Conservation (phyloP, 139 green algal species). For the Chlamydomonas eustigma region DNA sequence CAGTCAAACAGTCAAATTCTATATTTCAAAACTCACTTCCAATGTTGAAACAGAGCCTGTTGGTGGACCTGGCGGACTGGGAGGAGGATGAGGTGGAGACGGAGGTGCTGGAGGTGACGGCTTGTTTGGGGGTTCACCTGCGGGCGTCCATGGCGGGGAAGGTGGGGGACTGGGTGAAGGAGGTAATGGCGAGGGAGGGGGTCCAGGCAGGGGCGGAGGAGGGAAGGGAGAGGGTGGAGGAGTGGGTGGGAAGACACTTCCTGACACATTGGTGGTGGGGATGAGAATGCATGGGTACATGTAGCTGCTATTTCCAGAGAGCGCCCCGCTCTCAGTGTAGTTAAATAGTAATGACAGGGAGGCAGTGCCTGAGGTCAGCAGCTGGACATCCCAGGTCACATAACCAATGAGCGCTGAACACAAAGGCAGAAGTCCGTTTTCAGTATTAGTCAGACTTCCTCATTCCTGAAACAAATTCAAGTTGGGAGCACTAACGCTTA, state of each 20-base stretch:
- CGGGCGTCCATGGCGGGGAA: neutral
- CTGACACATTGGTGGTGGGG: neutral
- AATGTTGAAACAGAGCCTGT: neutral
- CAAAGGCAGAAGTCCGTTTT: neutral
- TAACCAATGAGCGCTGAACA: neutral
- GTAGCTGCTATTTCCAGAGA: too few relatives aligned
- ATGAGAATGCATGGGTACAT: neutral
- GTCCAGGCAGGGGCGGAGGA: too few relatives aligned
- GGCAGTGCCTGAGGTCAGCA: neutral
- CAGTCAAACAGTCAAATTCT: neutral
- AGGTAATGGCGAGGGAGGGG: neutral
- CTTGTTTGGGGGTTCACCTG: neutral
- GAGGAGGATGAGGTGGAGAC: too few relatives aligned
- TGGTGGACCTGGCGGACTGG: neutral
- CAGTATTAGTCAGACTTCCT: too few relatives aligned
- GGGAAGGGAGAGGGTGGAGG: too few relatives aligned
- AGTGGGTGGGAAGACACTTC: neutral
- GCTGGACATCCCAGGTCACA: neutral
- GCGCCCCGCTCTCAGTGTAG: neutral
- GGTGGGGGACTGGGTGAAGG: neutral
- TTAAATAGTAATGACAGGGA: neutral
- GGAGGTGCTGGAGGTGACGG: neutral
- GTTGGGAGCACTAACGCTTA: too few relatives aligned
- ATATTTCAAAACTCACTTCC: neutral
- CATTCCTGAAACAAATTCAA: too few relatives aligned